Conservation (phyloP, 768 basidiomycete species). For the Steccherinum ochraceum region DNA sequence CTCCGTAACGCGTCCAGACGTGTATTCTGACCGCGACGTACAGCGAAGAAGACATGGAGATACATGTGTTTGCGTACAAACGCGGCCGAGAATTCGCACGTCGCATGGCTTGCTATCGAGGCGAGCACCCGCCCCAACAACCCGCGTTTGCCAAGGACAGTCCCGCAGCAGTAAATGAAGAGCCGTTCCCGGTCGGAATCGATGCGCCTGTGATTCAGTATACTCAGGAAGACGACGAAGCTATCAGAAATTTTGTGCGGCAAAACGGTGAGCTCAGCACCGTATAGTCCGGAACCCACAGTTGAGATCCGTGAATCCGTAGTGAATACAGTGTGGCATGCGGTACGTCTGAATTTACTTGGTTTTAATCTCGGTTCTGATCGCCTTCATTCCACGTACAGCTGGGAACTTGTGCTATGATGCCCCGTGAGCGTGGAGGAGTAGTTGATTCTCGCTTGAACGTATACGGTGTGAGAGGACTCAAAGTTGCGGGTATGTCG, state of each 20-base stretch:
- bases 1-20: background rate
- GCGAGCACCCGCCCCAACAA: conserved; percentile 22
- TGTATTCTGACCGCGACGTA: background rate
- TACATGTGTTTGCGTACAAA: conserved; percentile 50
- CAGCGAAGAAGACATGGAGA: conserved; percentile 27
- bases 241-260: conserved; percentile 24
- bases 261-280: conserved; percentile 10
- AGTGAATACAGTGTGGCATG: conserved; percentile 28
- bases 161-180: conserved; percentile 18
- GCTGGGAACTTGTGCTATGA: conserved; percentile 68
- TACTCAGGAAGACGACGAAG: conserved; percentile 28
- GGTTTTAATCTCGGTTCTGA: too few relatives aligned
- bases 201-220: conserved; percentile 26
- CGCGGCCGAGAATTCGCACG: conserved; percentile 45
- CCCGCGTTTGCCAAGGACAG: conserved; percentile 27
- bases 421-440: conserved; percentile 47
- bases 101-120: conserved; percentile 39
- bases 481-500: conserved; percentile 50
- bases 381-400: conserved; percentile 18
- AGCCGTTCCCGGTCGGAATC: conserved; percentile 16
- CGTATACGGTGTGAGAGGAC: conserved; percentile 51
- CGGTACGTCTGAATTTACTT: conserved; percentile 18
- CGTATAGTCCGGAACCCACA: background rate
- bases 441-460: conserved; percentile 59
- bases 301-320: background rate